Percentiles rank a stretch among this genome's conserved stretches.
Evolutionary conservation across 495 filamentous ascomycete genomes (phyloP).

Genomic region (Xylaria scruposa): DNA sequence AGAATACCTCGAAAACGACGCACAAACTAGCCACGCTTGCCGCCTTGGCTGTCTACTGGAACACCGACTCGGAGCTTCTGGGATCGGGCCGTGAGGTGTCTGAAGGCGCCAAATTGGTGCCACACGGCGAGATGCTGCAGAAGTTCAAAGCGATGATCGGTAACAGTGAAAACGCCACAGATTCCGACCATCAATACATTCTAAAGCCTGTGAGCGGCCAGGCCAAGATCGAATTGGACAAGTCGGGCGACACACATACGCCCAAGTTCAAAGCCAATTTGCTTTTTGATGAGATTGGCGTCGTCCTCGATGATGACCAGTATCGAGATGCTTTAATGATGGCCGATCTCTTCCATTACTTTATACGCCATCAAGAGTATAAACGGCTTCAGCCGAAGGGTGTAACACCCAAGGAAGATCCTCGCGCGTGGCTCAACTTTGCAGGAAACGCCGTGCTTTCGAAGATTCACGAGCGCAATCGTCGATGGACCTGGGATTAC

Average conservation of each 20-base stretch:
- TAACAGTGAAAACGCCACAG: slow-evolving; percentile 59
- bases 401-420: slow-evolving; percentile 83
- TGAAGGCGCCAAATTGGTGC: slow-evolving; percentile 50
- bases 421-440: slow-evolving; percentile 88
- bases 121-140: slow-evolving; percentile 75
- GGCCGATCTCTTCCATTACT: slow-evolving; percentile 97
- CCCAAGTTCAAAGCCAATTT: slow-evolving; percentile 90
- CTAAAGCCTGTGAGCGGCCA: slow-evolving; percentile 92
- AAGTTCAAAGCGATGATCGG: slow-evolving; percentile 80
- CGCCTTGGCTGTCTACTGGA: slow-evolving; percentile 94
- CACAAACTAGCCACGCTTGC: slow-evolving; percentile 91
- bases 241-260: slow-evolving; percentile 78
- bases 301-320: slow-evolving; percentile 94
- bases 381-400: slow-evolving; percentile 89
- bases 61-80: slow-evolving; percentile 85
- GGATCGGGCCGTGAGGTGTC: slow-evolving; percentile 76
- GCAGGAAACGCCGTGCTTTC: slow-evolving; percentile 85
- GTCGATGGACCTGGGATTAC: slow-evolving; percentile 91
- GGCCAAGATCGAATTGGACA: slow-evolving; percentile 90
- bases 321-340: slow-evolving; percentile 98
- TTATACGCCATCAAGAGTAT: slow-evolving; percentile 96
- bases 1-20: slow-evolving; percentile 78
- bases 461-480: slow-evolving; percentile 92
- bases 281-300: slow-evolving; percentile 93
- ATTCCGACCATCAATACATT: slow-evolving; percentile 82